Conservation (phyloP, 2,329 filamentous ascomycete species). For the Rhexocercosporidium sp. region DNA sequence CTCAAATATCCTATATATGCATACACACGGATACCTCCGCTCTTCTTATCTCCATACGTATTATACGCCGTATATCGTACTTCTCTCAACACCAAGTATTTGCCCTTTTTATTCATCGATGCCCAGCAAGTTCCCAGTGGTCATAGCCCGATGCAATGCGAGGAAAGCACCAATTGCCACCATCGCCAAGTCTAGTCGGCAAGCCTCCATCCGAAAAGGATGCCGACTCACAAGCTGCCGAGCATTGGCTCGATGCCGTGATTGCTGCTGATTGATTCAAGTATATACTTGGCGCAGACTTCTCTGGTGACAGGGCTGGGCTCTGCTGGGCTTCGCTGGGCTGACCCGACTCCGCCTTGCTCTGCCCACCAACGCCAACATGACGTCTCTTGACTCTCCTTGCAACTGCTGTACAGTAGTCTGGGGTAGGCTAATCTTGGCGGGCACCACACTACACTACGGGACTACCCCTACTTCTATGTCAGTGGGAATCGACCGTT, state of each 20-base stretch:
- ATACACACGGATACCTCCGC: background rate
- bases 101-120: background rate
- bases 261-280: background rate
- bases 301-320: conserved; percentile 4
- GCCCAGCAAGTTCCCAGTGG: background rate
- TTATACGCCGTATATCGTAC: background rate
- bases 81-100: background rate
- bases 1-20: background rate
- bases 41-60: background rate
- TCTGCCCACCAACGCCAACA: background rate
- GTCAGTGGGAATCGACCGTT: conserved; percentile 2
- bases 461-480: background rate
- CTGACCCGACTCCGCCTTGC: background rate
- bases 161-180: background rate
- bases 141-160: background rate
- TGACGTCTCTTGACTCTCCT: conserved; percentile 1
- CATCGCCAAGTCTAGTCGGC: conserved; percentile 3
- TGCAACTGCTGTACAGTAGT: background rate
- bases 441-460: background rate
- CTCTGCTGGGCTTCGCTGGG: background rate
- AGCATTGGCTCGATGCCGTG: conserved; percentile 13
- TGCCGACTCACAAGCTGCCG: background rate
- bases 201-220: background rate
- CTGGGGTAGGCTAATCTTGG: background rate
- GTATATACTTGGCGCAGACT: background rate